Conservation (phyloP, 2,329 filamentous ascomycete species). For the Exophiala lecanii-corni region DNA sequence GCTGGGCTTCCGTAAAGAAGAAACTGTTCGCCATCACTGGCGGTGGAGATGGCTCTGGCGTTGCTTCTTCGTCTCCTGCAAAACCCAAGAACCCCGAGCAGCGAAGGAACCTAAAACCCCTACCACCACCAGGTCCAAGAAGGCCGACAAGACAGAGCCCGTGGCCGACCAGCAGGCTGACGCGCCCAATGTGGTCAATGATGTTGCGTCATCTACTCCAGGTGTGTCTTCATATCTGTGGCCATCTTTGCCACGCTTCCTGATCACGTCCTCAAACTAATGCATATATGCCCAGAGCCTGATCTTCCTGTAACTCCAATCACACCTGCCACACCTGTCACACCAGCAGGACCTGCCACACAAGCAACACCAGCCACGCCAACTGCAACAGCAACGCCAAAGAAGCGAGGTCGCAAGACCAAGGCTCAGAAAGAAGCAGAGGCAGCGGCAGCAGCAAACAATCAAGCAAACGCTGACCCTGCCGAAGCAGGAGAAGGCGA, state of each 20-base stretch:
- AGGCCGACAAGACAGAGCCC: not conserved
- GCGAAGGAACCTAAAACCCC: not conserved
- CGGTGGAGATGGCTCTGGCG: not conserved
- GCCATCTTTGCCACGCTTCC: too few relatives aligned
- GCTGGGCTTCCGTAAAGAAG: slow-evolving; percentile 35
- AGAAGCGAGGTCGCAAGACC: slow-evolving; percentile 20
- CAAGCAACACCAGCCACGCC: slow-evolving; percentile 14
- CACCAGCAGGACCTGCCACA: not conserved
- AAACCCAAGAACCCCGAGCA: not conserved
- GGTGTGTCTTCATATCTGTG: too few relatives aligned
- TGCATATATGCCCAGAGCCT: not conserved
- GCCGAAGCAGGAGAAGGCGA: slow-evolving; percentile 11
- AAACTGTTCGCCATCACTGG: slow-evolving; percentile 30
- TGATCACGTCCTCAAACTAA: too few relatives aligned
- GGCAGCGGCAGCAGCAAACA: slow-evolving; percentile 3
- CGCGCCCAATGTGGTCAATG: not conserved
- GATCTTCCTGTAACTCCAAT: too few relatives aligned
- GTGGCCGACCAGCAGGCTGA: not conserved
- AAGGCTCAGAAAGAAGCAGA: slow-evolving; percentile 22
- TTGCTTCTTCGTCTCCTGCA: not conserved
- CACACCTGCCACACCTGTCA: not conserved
- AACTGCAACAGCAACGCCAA: slow-evolving; percentile 8
- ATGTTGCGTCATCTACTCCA: not conserved
- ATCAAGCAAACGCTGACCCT: not conserved
- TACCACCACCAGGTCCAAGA: not conserved